Percentiles rank a stretch among this genome's conserved stretches.
Evolutionary conservation across 108 stramenopile species (phyloP).

Genomic region (Skeletonema menzelii): DNA sequence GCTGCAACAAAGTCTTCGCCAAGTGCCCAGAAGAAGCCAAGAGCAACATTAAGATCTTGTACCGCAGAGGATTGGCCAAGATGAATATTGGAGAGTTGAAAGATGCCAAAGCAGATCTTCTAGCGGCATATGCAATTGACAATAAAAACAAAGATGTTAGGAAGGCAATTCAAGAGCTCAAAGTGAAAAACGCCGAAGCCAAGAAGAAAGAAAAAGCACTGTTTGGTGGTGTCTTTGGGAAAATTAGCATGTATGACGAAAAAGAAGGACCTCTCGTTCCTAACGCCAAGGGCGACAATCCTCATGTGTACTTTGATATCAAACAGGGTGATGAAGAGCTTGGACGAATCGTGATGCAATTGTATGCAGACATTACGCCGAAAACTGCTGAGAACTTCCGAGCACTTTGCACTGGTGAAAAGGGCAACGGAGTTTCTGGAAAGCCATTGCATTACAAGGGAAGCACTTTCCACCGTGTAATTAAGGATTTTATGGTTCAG

Average conservation of each 20-base stretch:
- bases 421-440: slow-evolving; percentile 68
- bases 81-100: slow-evolving; percentile 86
- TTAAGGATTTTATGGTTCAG: slow-evolving; percentile 91
- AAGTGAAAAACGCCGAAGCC: slow-evolving; percentile 62
- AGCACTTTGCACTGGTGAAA: slow-evolving; percentile 94
- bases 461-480: slow-evolving; percentile 91
- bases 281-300: slow-evolving; percentile 81
- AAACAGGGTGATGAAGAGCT: slow-evolving; percentile 82
- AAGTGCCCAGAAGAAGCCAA: slow-evolving; percentile 62
- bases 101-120: slow-evolving; percentile 91
- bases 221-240: slow-evolving; percentile 91
- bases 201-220: slow-evolving; percentile 89
- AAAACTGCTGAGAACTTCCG: slow-evolving; percentile 98
- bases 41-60: slow-evolving; percentile 90
- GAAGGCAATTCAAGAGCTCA: slow-evolving; percentile 75
- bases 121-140: slow-evolving; percentile 88
- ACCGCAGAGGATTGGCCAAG: slow-evolving; percentile 78
- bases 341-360: slow-evolving; percentile 83
- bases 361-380: slow-evolving; percentile 92
- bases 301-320: slow-evolving; percentile 93
- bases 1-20: slow-evolving; percentile 79
- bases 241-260: slow-evolving; percentile 90
- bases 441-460: slow-evolving; percentile 93
- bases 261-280: slow-evolving; percentile 80
- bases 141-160: slow-evolving; percentile 91